These are phyloP conservation scores for Zelopaecilomyces penicillatus DNA, from an alignment of 2,329 filamentous ascomycete species.

Conservation along the genomic window DNA sequence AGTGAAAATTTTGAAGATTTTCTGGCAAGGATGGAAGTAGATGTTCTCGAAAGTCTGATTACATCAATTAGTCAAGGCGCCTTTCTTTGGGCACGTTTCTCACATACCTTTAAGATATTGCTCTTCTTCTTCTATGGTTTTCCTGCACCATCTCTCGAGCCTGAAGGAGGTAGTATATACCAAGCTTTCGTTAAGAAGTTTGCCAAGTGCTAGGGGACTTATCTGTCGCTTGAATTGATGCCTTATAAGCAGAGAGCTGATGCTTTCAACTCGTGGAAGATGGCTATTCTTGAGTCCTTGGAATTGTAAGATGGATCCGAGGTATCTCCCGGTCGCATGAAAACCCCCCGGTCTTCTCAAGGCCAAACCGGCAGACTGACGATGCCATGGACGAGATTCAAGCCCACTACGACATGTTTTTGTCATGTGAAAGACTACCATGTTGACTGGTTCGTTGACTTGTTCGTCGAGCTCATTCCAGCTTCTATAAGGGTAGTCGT, in stretches of 20 bases:
- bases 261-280: constrained; percentile 2
- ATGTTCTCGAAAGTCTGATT: constrained; percentile 5
- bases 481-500: constrained; percentile 6
- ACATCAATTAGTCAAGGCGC: neutral
- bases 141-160: constrained; percentile 7
- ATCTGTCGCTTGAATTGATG: constrained; percentile 5
- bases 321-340: neutral
- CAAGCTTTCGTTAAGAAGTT: constrained; percentile 6
- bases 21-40: constrained; percentile 1
- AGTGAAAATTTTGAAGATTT: constrained; percentile 4
- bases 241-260: constrained; percentile 3
- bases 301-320: constrained; percentile 5
- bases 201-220: constrained; percentile 2
- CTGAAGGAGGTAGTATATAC: constrained; percentile 2
- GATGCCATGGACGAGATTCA: neutral
- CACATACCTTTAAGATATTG: constrained; percentile 8
- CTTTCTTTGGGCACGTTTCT: constrained; percentile 1
- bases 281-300: constrained; percentile 4
- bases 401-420: neutral
- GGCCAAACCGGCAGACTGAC: neutral
- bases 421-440: neutral
- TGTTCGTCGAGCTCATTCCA: constrained; percentile 3
- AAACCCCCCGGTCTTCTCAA: neutral
- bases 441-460: neutral
- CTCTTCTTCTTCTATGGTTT: constrained; percentile 3